Base-by-base conservation (phyloP, 129 eudicot genomes). In the Scalesia atractyloides region DNA sequence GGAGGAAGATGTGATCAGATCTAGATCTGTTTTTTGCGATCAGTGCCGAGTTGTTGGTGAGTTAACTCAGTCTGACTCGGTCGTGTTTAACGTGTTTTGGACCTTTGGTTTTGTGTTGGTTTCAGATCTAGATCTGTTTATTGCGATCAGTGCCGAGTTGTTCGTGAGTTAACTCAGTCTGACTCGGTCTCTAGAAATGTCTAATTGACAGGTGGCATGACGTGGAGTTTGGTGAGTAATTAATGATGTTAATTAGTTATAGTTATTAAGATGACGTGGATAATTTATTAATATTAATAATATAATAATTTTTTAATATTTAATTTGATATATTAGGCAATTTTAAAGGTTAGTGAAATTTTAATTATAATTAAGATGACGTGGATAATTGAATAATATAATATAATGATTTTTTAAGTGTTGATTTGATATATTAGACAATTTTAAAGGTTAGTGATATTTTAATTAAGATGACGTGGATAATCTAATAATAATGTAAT, bases 21-120 rank as follows among this genome's bases (percentile, higher is more conserved):
- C 97, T 79, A 94, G 96, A 75, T 87, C 96, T 43, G 83, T 90
- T 47, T 94, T 87, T 56, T 94, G 98, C 65, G 98, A 94, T 76
- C 98, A 94, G 87, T 94, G 98, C 88, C 96, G 98, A 78, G 98
- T 94, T 68, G 98, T 94, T 47, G 98, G 98, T 94, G 92, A 94
- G 98, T 88, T 82, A 12, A 74, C 77, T 75, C 76, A 51, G 50
- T 65, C 64, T 16, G 58, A 63, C 54, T 76, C 54, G 47, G 52
- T 74, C 52, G 10, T 65, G 5, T 33, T 53, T 52, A 12, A 15
- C 33, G 5, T 68, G 22, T 72, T 76, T 70, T 64, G 34, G 34
- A 37, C 43, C 8, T 5, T 6, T 37, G 43, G 7, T 36, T 36
- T 2, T 36, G 5, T 36, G 41, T 36, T 37, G 7, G 43, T 9